A percentile compares a stretch with the other conserved stretches of the same genome.
These are phyloP conservation scores for Fomitiporia mediterranea DNA, from an alignment of 1,284 basidiomycete genomes.

Conservation along the genomic window DNA sequence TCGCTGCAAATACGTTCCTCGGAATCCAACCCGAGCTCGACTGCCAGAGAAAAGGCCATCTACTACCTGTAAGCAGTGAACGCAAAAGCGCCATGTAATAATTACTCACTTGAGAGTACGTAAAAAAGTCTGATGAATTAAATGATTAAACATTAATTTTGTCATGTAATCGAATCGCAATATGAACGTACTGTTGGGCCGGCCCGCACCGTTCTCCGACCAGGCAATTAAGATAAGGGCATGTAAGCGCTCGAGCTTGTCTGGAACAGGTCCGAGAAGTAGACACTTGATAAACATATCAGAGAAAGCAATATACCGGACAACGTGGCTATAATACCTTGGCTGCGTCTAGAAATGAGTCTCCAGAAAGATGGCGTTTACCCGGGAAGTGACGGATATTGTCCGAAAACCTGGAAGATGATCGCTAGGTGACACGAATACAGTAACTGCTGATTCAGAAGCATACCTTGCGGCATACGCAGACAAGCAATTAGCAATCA, in stretches of 20 bases:
- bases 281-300: not conserved
- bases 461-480: conserved; percentile 15
- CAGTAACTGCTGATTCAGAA: not conserved
- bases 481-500: conserved; percentile 12
- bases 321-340: conserved; percentile 1
- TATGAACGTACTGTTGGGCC: conserved; percentile 3
- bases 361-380: conserved; percentile 8
- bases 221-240: conserved; percentile 11
- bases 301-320: not conserved
- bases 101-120: conserved; percentile 10
- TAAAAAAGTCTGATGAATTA: conserved; percentile 1
- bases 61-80: not conserved
- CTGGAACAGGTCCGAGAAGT: not conserved
- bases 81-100: not conserved
- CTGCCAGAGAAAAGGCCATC: conserved; percentile 7
- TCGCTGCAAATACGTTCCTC: conserved; percentile 8
- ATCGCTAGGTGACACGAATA: not conserved
- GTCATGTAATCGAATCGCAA: not conserved
- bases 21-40: conserved; percentile 9
- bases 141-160: not conserved
- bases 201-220: conserved; percentile 13
- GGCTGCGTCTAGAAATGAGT: not conserved
- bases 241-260: conserved; percentile 8
- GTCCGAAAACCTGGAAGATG: conserved; percentile 11
- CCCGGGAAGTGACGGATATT: conserved; percentile 3